Base-by-base conservation (phyloP, 2,329 filamentous ascomycete genomes). In the Fusarium odoratissimum region DNA sequence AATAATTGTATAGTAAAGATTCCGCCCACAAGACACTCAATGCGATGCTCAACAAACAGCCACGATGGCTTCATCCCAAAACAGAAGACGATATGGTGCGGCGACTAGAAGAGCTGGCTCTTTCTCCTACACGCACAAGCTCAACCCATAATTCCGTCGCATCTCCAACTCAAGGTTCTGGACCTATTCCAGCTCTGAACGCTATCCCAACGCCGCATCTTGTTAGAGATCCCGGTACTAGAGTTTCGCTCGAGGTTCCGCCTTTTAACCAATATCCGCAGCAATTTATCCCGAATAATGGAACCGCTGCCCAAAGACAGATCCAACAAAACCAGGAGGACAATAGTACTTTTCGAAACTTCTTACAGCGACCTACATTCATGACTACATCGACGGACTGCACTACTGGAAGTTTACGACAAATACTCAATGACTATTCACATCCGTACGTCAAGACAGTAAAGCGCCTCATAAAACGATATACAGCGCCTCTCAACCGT, bases 11-110 rank as follows among this genome's bases (percentile, higher is more conserved):
- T 63, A 89, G 87, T 41, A 86, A 86, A 73, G 88, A 90, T 73
- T 89, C 88, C 33, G 88, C 86, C 38, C 88, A 88, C 75, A 90
- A 90, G 80, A 88, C 86, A 28, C 84, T 90, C 71, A 86, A 87
- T 60, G 81, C 82, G 12, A 84, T 89, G 68, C 83, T 90, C 37
- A 88, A 89, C 70, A 88, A 90, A 68, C 87, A 91, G 41, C 87
- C 88, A 35, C 84, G 88, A 76, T 89, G 88, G 84, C 82, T 90
- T 55, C 85, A 87, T 25, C 88, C 88, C 3, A 84, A 84, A 66
- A 84, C 82, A 40, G 81, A 84, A 16, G 82, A 83, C 23, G 88
- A 90, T 57, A 88, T 89, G 84, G 80, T 81, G 48, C 83, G 84
- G 37, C 86, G 87, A 33, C 82, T 89, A 55, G 79, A 79, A n/a